Percentiles rank a stretch among this genome's conserved stretches.
These are phyloP conservation scores for Stemphylium vesicarium DNA, from an alignment of 2,329 filamentous ascomycete species.

Conservation along the genomic window DNA sequence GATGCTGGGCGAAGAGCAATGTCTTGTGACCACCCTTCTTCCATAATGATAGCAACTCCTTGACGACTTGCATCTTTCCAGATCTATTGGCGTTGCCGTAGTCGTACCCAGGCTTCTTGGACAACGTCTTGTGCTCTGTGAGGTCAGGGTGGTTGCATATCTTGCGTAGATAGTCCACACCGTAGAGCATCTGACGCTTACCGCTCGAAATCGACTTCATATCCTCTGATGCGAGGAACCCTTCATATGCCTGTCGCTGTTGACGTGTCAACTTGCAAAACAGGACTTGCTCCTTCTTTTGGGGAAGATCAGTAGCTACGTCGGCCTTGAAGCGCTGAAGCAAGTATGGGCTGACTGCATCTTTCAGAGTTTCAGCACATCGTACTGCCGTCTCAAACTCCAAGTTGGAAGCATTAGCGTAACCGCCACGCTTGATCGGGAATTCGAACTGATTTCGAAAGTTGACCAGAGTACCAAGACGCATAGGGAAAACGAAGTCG, in stretches of 20 bases:
- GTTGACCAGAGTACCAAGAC: slow-evolving; percentile 85
- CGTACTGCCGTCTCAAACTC: slow-evolving; percentile 94
- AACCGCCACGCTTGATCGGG: slow-evolving; percentile 90
- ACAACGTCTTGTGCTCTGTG: slow-evolving; percentile 68
- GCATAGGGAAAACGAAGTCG: slow-evolving; percentile 97
- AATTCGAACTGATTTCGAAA: slow-evolving; percentile 93
- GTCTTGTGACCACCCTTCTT: slow-evolving; percentile 93
- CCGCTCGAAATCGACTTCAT: slow-evolving; percentile 81
- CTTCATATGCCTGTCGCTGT: slow-evolving; percentile 80
- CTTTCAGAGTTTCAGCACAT: slow-evolving; percentile 91
- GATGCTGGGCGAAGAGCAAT: slow-evolving; percentile 88
- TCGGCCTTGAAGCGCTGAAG: slow-evolving; percentile 92
- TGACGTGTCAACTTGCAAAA: slow-evolving; percentile 89
- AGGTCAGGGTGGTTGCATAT: slow-evolving; percentile 98
- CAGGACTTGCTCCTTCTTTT: slow-evolving; percentile 94
- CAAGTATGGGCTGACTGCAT: slow-evolving; percentile 90
- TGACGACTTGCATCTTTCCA: slow-evolving; percentile 95
- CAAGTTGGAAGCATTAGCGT: slow-evolving; percentile 91
- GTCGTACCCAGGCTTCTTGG: slow-evolving; percentile 68
- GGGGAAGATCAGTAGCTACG: slow-evolving; percentile 89
- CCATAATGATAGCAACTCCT: slow-evolving; percentile 86
- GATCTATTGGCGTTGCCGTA: slow-evolving; percentile 83
- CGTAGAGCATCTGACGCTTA: slow-evolving; percentile 80
- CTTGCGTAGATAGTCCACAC: slow-evolving; percentile 90
- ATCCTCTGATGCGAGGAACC: slow-evolving; percentile 81